A percentile compares a stretch with the other conserved stretches of the same genome.
Evolutionary conservation across 2,329 filamentous ascomycete genomes (phyloP).

Genomic region (Tolypocladium sp.): DNA sequence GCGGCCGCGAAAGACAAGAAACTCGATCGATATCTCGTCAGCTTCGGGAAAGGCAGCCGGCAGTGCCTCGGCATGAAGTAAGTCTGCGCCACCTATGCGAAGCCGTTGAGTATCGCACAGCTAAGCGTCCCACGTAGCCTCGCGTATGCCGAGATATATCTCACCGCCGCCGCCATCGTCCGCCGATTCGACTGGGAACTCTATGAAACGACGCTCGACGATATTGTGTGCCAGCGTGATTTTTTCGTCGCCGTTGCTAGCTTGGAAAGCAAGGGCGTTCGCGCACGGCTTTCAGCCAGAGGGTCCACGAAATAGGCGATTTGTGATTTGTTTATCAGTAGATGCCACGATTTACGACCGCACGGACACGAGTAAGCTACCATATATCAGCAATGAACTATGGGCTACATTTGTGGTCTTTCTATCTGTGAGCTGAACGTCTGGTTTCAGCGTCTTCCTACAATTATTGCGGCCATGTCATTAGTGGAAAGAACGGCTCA

Average conservation of each 20-base stretch:
- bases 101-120: neutral
- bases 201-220: slow-evolving; percentile 5
- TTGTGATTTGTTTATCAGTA: too few species aligned
- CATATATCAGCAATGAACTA: neutral
- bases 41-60: slow-evolving; percentile 2
- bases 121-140: neutral
- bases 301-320: neutral
- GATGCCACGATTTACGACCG: neutral
- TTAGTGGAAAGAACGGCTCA: too few species aligned
- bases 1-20: neutral
- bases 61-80: slow-evolving; percentile 4
- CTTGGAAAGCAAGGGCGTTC: slow-evolving; percentile 10
- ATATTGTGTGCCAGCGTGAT: slow-evolving; percentile 4
- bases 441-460: too few species aligned
- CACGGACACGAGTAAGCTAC: too few species aligned
- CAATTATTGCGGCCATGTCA: too few species aligned
- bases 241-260: slow-evolving; percentile 9
- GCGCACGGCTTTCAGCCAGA: neutral
- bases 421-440: too few species aligned
- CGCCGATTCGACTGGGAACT: slow-evolving; percentile 7
- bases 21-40: slow-evolving; percentile 1
- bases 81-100: neutral
- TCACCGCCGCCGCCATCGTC: slow-evolving; percentile 2
- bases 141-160: slow-evolving; percentile 7
- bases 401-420: too few species aligned